Base-by-base conservation (phyloP, 768 basidiomycete species). In the Strobilomyces dryophilus region DNA sequence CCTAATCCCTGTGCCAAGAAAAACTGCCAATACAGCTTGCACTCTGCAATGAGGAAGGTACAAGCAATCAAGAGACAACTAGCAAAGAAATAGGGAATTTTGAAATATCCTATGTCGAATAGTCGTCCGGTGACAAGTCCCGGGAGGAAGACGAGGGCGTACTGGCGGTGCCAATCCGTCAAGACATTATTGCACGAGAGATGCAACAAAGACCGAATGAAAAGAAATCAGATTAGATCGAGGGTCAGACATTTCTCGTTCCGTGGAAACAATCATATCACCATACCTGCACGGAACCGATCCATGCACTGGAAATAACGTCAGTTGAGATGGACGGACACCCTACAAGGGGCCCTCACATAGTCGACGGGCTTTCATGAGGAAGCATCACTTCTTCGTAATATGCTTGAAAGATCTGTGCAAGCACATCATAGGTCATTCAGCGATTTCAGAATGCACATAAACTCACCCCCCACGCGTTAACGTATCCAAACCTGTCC, bases 21-120 rank as follows among this genome's bases (percentile, higher is more conserved):
- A 59, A 90, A 85, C 7, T 91, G 86, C 89, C 89, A 91, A 61
- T 83, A 91, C 52, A 76, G 54, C 11, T 71, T 84, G 62, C 89
- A 91, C 71, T 90, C 74, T 0, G 85, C 85, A 7, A 78, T 72
- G n/a, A 91, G 72, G 60, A 90, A 81, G 0, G 83, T 84, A 29
- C 79, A 75, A 0, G 69, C 54, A 4, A 91, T 68, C 8, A 88
- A 65, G 17, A 82, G 41, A 15, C 69, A 71, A 49, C 81, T 83
- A 1, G 79, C 77, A 1, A 70, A 36, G 8, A 78, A 58, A 29
- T 79, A 73, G 7, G 84, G 76, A 2, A 75, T 62, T 32, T 73
- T 80, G 65, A 84, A 81, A 58, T 82, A 79, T 48, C 89, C 89
- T 40, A 87, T 63, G 65, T 92, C 89, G 66, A 90, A 89, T 15